phyloP scores from a whole-genome alignment of 371 early-diverging fungal species.

The Dichotomocladium elegans region DNA sequence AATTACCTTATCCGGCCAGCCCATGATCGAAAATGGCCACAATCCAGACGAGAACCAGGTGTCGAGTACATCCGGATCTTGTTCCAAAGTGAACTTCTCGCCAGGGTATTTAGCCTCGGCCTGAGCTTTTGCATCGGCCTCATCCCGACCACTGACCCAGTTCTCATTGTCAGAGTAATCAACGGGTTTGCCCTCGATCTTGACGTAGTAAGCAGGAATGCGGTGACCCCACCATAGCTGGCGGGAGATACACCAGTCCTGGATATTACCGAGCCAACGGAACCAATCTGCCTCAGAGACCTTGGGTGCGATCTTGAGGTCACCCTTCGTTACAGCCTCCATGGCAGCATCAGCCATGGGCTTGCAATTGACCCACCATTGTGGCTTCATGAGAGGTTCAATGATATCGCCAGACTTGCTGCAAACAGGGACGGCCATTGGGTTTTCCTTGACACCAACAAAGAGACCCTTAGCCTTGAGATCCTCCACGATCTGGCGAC shows the following conservation, averaged over 20 bases:
- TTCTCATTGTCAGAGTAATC: conserved; percentile 53
- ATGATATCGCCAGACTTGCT: conserved; percentile 94
- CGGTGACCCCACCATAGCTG: conserved; percentile 99
- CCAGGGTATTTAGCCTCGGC: conserved; percentile 76
- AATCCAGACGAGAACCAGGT: conserved; percentile 99
- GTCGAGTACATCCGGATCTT: conserved; percentile 98
- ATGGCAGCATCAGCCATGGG: conserved; percentile 89
- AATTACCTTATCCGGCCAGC: conserved; percentile 87
- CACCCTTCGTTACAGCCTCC: conserved; percentile 82
- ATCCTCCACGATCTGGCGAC: conserved; percentile 83
- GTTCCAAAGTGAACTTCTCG: conserved; percentile 48
- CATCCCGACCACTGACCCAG: conserved; percentile 90
- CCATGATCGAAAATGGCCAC: conserved; percentile 98
- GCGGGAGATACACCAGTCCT: conserved; percentile 96
- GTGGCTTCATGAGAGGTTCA: conserved; percentile 98
- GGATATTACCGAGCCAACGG: conserved; percentile 95
- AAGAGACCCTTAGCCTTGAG: conserved; percentile 90
- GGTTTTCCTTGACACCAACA: conserved; percentile 83
- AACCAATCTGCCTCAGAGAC: conserved; percentile 94
- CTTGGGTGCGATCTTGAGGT: conserved; percentile 88
- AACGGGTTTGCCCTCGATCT: conserved; percentile 58
- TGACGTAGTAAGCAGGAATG: conserved; percentile 96
- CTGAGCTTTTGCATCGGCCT: conserved; percentile 75
- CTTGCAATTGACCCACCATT: conserved; percentile 99
- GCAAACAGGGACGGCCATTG: conserved; percentile 95